Conservation (phyloP, 192 early-diverging fungal species). For the Obelidium mucronatum region DNA sequence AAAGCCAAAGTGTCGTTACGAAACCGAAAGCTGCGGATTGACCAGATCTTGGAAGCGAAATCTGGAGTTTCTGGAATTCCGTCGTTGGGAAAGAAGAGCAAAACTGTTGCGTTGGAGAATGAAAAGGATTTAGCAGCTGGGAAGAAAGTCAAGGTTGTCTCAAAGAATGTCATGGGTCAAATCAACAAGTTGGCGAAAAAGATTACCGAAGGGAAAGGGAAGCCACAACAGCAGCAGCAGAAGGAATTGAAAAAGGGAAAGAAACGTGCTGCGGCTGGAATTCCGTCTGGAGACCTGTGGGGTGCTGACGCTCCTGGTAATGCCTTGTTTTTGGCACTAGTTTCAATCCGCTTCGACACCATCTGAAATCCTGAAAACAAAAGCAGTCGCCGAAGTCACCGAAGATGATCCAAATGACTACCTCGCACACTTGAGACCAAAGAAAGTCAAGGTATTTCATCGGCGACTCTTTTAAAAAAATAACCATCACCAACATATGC, state of each 20-base stretch:
- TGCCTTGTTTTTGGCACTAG: background rate
- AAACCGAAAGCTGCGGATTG: slow-evolving; percentile 68
- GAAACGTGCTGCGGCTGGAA: slow-evolving; percentile 15
- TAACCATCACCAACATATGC: background rate
- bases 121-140: slow-evolving; percentile 32
- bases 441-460: slow-evolving; percentile 50
- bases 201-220: slow-evolving; percentile 34
- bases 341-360: background rate
- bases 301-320: slow-evolving; percentile 34
- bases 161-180: slow-evolving; percentile 47
- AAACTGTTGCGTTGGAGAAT: slow-evolving; percentile 27
- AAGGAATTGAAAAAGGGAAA: slow-evolving; percentile 48
- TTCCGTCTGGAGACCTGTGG: slow-evolving; percentile 64
- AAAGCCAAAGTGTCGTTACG: slow-evolving; percentile 24
- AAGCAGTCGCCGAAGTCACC: slow-evolving; percentile 8
- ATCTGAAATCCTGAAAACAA: too few species aligned
- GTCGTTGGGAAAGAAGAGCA: slow-evolving; percentile 34
- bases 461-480: background rate
- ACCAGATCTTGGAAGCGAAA: slow-evolving; percentile 81
- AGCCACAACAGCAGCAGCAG: too few species aligned
- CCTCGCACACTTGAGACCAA: slow-evolving; percentile 49
- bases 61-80: slow-evolving; percentile 64
- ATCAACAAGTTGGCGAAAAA: slow-evolving; percentile 58
- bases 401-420: slow-evolving; percentile 47
- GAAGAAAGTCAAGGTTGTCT: slow-evolving; percentile 48